Conservation (phyloP, 108 stramenopile species). For the Skeletonema marinoi region DNA sequence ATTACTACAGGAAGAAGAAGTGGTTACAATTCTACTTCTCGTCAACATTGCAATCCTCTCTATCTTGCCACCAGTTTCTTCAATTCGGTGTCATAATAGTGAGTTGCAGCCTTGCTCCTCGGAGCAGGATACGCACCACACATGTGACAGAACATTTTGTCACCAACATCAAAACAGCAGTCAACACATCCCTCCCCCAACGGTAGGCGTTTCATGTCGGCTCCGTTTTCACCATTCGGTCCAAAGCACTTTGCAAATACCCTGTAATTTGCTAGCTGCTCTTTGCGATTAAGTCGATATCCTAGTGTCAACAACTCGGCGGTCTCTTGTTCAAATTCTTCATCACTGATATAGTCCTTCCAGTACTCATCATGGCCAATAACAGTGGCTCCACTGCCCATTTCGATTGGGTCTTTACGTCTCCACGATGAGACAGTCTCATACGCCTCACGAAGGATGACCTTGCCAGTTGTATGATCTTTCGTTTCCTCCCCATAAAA, state of each 20-base stretch:
- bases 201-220: slow-evolving; percentile 29
- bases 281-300: slow-evolving; percentile 34
- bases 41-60: not conserved
- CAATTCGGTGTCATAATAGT: slow-evolving; percentile 10
- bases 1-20: no score
- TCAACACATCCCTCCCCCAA: slow-evolving; percentile 46
- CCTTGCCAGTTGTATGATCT: slow-evolving; percentile 54
- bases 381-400: slow-evolving; percentile 56
- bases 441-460: slow-evolving; percentile 59
- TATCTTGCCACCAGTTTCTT: slow-evolving; percentile 11
- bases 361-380: slow-evolving; percentile 52
- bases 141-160: slow-evolving; percentile 54
- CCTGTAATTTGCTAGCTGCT: slow-evolving; percentile 43
- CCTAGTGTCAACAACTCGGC: slow-evolving; percentile 14
- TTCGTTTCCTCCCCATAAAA: slow-evolving; percentile 15
- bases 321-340: slow-evolving; percentile 30
- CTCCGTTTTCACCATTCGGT: slow-evolving; percentile 19
- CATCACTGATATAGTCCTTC: slow-evolving; percentile 34
- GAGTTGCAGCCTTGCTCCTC: slow-evolving; percentile 17
- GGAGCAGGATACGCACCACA: slow-evolving; percentile 53
- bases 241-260: slow-evolving; percentile 38
- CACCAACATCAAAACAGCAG: slow-evolving; percentile 54
- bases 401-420: slow-evolving; percentile 67
- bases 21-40: no score
- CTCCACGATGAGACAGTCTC: slow-evolving; percentile 64